phyloP scores from a whole-genome alignment of 768 basidiomycete species.

The Kwoniella newhampshirensis region DNA sequence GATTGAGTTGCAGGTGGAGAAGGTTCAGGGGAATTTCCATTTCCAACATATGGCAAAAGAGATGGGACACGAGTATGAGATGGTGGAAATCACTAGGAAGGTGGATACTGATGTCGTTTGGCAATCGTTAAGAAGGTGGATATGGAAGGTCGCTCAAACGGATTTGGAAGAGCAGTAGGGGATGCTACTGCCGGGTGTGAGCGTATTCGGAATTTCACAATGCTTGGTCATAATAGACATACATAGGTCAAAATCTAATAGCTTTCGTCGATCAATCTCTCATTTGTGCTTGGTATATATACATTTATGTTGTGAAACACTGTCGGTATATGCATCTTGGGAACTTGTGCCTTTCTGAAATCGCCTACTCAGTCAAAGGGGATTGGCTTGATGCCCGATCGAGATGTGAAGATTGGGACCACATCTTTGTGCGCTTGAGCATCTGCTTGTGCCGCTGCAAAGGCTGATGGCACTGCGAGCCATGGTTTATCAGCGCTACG shows the following conservation, averaged over 20 bases:
- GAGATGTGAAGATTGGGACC: slow-evolving; percentile 22
- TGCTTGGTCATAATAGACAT: neutral
- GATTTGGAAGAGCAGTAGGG: neutral
- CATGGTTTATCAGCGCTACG: too few relatives aligned
- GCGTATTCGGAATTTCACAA: neutral
- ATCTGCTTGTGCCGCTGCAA: slow-evolving; percentile 39
- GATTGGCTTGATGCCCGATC: slow-evolving; percentile 49
- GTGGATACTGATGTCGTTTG: slow-evolving; percentile 47
- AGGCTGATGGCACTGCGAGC: slow-evolving; percentile 50
- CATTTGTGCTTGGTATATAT: too few relatives aligned
- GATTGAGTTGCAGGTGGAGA: slow-evolving; percentile 40
- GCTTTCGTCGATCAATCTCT: too few relatives aligned
- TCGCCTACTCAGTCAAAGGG: slow-evolving; percentile 43
- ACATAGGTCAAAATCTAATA: too few relatives aligned
- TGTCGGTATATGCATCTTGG: slow-evolving; percentile 2
- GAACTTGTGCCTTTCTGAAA: neutral
- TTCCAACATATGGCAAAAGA: slow-evolving; percentile 49
- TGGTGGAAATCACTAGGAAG: slow-evolving; percentile 18
- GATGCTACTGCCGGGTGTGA: too few relatives aligned
- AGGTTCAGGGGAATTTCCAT: slow-evolving; percentile 34
- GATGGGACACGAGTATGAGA: slow-evolving; percentile 41
- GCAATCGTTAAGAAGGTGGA: slow-evolving; percentile 18
- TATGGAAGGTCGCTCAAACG: slow-evolving; percentile 11
- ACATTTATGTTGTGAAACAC: neutral
- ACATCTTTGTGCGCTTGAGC: slow-evolving; percentile 14